Percentiles rank a stretch among this genome's conserved stretches.
phyloP scores from a whole-genome alignment of 164 flowering plant genomes.

The Dillenia turbinata region DNA sequence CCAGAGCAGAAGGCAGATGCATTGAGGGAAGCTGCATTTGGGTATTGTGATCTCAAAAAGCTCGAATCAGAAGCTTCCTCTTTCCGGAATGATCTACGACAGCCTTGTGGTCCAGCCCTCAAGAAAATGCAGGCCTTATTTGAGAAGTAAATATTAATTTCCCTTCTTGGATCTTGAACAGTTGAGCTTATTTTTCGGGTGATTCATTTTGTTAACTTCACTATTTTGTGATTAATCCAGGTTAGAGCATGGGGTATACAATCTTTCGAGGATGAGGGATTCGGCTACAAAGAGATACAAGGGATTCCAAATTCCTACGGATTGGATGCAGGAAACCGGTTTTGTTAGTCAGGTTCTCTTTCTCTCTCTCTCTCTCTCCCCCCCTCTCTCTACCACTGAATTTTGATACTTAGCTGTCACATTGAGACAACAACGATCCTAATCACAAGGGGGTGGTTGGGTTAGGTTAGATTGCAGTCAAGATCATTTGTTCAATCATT shows the following conservation, averaged over 20 bases:
- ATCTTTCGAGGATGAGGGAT: conserved; percentile 77
- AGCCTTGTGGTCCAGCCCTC: conserved; percentile 67
- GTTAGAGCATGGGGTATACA: conserved; percentile 83
- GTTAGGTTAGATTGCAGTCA: too few relatives aligned
- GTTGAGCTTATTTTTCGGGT: neutral
- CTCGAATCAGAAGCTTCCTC: conserved; percentile 68
- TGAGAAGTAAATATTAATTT: conserved; percentile 54
- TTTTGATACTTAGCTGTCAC: neutral
- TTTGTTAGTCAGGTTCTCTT: conserved; percentile 66
- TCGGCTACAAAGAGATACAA: conserved; percentile 64
- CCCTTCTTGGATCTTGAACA: neutral
- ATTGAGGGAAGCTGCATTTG: conserved; percentile 93
- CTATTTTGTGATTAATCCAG: conserved; percentile 26
- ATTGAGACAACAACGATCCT: neutral
- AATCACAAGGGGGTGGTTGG: neutral
- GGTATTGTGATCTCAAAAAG: conserved; percentile 86
- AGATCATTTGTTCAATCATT: too few relatives aligned
- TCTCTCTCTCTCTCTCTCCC: neutral
- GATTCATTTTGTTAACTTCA: neutral
- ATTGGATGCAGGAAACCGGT: conserved; percentile 93
- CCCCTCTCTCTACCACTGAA: too few relatives aligned
- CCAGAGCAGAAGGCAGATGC: conserved; percentile 98
- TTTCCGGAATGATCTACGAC: conserved; percentile 59
- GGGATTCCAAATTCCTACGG: conserved; percentile 61
- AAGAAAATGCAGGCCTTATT: conserved; percentile 88